phyloP scores from a whole-genome alignment of 805 yeast genomes.

The Yamadazyma paraphyllophila region DNA sequence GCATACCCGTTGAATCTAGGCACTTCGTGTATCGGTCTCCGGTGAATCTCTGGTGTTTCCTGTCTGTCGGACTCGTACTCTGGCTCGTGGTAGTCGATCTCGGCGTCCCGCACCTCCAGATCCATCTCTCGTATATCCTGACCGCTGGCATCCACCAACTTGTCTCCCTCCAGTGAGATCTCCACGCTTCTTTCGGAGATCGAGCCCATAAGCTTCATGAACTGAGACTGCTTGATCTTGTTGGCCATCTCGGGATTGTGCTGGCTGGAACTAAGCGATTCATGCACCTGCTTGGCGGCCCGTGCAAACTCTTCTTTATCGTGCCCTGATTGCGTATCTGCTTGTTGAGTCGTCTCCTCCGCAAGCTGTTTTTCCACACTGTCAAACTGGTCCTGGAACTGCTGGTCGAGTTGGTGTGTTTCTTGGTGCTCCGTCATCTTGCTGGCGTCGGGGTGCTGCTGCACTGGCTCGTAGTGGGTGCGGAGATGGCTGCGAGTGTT shows the following conservation, averaged over 20 bases:
- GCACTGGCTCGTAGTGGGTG: slow-evolving; percentile 14
- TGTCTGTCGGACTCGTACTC: slow-evolving; percentile 2
- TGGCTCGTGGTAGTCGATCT: slow-evolving; percentile 16
- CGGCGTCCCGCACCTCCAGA: slow-evolving; percentile 27
- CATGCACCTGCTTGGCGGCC: slow-evolving; percentile 36
- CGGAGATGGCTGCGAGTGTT: slow-evolving; percentile 21
- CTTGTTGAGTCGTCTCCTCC: slow-evolving; percentile 6
- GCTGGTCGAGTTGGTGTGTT: slow-evolving; percentile 23
- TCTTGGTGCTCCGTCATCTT: slow-evolving; percentile 26
- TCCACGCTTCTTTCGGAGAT: slow-evolving; percentile 38
- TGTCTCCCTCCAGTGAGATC: slow-evolving; percentile 33
- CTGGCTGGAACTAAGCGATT: slow-evolving; percentile 20
- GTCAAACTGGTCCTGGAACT: slow-evolving; percentile 35
- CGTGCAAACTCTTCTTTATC: slow-evolving; percentile 40
- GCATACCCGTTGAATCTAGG: too few relatives aligned
- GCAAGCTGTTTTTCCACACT: slow-evolving; percentile 19
- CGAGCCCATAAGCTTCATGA: slow-evolving; percentile 39
- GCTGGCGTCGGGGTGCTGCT: background rate
- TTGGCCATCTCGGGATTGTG: slow-evolving; percentile 21
- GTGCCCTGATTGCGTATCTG: background rate
- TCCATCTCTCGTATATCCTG: slow-evolving; percentile 35
- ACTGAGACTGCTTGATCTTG: slow-evolving; percentile 36
- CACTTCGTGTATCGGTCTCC: too few relatives aligned
- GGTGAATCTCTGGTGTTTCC: background rate
- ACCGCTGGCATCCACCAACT: slow-evolving; percentile 33